Evolutionary conservation across 2,329 filamentous ascomycete species (phyloP).

Genomic region (Alternaria tenuissima): DNA sequence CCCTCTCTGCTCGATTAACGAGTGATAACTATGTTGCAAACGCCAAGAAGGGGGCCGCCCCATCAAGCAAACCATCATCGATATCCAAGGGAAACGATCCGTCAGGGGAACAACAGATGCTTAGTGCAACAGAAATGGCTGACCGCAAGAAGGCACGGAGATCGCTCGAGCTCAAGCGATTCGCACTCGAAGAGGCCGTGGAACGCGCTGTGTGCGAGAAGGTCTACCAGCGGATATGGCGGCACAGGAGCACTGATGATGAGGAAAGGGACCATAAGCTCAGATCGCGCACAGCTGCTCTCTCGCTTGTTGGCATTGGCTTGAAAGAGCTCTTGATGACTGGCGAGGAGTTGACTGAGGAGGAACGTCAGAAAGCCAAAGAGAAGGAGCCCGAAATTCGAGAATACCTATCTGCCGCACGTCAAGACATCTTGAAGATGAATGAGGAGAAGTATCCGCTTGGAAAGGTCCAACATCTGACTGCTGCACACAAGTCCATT

Average conservation of each 20-base stretch:
- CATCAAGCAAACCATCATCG: constrained; percentile 50
- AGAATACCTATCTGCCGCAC: constrained; percentile 74
- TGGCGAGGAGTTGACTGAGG: constrained; percentile 63
- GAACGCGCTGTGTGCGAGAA: constrained; percentile 86
- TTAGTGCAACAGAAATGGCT: constrained; percentile 84
- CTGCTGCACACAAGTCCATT: constrained; percentile 89
- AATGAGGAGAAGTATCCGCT: constrained; percentile 85
- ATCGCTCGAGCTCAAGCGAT: constrained; percentile 78
- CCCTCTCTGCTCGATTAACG: constrained; percentile 76
- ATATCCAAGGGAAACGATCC: constrained; percentile 47
- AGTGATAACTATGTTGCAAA: constrained; percentile 62
- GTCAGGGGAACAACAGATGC: constrained; percentile 77
- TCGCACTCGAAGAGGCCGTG: constrained; percentile 86
- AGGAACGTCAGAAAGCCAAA: constrained; percentile 63
- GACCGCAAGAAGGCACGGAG: constrained; percentile 80
- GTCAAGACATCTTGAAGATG: constrained; percentile 77
- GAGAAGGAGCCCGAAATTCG: constrained; percentile 71
- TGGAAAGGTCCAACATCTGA: constrained; percentile 89
- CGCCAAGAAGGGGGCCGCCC: constrained; percentile 51
- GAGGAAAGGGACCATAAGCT: constrained; percentile 95
- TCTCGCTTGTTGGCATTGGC: constrained; percentile 90
- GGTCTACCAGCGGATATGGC: constrained; percentile 85
- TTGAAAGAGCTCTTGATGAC: constrained; percentile 76
- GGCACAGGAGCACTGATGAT: constrained; percentile 89
- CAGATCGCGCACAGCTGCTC: constrained; percentile 88